Conservation (phyloP, 192 early-diverging fungal species). For the Coemansia interrupta region DNA sequence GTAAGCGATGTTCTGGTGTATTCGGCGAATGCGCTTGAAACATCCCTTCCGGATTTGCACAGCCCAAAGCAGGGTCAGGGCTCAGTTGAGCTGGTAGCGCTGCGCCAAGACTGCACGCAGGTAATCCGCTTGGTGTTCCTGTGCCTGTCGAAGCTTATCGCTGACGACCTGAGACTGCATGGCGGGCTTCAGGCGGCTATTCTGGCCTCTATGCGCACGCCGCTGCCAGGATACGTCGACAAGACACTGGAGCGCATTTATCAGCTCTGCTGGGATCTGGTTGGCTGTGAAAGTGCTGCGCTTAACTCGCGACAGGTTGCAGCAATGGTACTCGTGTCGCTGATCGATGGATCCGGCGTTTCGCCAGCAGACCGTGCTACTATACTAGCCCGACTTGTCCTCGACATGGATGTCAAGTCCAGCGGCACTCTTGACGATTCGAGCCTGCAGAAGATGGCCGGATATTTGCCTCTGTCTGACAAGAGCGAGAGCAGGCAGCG, state of each 20-base stretch:
- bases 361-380: constrained; percentile 13
- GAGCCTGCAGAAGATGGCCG: background rate
- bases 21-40: constrained; percentile 20
- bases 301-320: constrained; percentile 47
- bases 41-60: constrained; percentile 12
- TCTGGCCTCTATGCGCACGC: constrained; percentile 33
- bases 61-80: constrained; percentile 13
- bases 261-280: constrained; percentile 30
- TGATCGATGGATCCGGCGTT: constrained; percentile 39
- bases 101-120: constrained; percentile 42
- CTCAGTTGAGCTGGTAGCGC: constrained; percentile 28
- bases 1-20: constrained; percentile 30
- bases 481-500: constrained; percentile 4
- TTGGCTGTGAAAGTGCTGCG: constrained; percentile 25
- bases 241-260: constrained; percentile 25
- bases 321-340: constrained; percentile 37
- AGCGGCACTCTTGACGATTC: background rate
- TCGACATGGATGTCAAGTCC: constrained; percentile 16
- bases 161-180: constrained; percentile 1
- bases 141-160: constrained; percentile 28
- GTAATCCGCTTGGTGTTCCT: constrained; percentile 37
- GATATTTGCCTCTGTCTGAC: constrained; percentile 19
- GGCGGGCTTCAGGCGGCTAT: constrained; percentile 17
- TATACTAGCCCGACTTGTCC: constrained; percentile 18
- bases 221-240: constrained; percentile 21